Conservation (phyloP, 1,139 yeast genomes). For the Saccharomycopsis hybrid region DNA sequence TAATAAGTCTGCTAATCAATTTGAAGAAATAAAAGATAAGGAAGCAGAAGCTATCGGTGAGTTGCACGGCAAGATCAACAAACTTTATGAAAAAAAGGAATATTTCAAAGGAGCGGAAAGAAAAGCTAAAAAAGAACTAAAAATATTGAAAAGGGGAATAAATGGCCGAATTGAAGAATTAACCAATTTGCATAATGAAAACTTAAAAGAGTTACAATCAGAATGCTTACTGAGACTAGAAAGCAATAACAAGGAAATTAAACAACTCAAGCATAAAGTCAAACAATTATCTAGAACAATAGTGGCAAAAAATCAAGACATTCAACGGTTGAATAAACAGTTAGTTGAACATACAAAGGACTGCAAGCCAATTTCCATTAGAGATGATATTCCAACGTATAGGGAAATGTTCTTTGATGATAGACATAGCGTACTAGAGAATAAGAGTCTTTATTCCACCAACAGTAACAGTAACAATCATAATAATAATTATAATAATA, state of each 20-base stretch:
- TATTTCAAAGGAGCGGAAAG: slow-evolving; percentile 3
- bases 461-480: background rate
- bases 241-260: background rate
- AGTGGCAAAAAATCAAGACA: slow-evolving; percentile 1
- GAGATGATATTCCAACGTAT: slow-evolving; percentile 9
- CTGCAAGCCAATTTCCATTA: background rate
- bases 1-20: background rate
- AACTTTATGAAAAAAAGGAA: slow-evolving; percentile 9
- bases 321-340: background rate
- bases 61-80: slow-evolving; percentile 2
- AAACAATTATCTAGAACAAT: background rate
- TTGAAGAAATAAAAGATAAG: background rate
- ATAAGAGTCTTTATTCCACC: background rate
- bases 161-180: slow-evolving; percentile 6
- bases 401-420: background rate
- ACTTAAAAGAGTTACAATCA: background rate
- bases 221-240: background rate
- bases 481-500: too few species aligned
- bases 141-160: background rate
- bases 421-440: background rate
- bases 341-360: background rate
- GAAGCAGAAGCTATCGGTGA: background rate
- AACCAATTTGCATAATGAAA: background rate
- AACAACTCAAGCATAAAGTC: background rate
- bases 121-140: slow-evolving; percentile 7